phyloP scores from a whole-genome alignment of 345 rosid genomes.

The Eutrema japonicum region DNA sequence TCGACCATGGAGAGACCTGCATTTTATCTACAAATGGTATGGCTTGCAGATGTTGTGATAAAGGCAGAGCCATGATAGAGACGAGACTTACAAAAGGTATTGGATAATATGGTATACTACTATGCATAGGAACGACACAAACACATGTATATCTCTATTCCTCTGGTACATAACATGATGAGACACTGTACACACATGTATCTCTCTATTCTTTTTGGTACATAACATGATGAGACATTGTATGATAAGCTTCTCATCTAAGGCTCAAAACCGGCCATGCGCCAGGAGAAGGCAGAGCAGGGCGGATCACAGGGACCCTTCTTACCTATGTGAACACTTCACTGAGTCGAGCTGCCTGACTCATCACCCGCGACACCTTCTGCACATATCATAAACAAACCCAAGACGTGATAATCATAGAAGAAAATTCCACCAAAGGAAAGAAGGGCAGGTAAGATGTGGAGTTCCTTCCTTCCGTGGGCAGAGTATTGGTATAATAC shows the following conservation, averaged over 20 bases:
- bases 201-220: neutral
- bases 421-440: neutral
- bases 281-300: conserved; percentile 60
- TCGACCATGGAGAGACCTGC: neutral
- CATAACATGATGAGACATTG: neutral
- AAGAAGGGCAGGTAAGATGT: neutral
- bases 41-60: no score
- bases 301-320: conserved; percentile 78
- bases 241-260: conserved; percentile 31
- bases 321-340: conserved; percentile 85
- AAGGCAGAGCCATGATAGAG: no score
- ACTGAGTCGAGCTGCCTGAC: conserved; percentile 82
- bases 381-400: conserved; percentile 38
- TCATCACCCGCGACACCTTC: conserved; percentile 49
- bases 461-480: neutral
- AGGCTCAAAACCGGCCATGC: conserved; percentile 70
- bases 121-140: neutral
- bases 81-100: neutral
- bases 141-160: neutral
- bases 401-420: conserved; percentile 20
- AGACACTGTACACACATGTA: neutral
- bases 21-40: no score
- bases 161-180: neutral
- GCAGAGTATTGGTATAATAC: neutral
- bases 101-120: neutral